Percentiles rank a stretch among this genome's conserved stretches.
Conservation (phyloP, 176 grass and related monocot genomes). For the Chloris gayana region DNA sequence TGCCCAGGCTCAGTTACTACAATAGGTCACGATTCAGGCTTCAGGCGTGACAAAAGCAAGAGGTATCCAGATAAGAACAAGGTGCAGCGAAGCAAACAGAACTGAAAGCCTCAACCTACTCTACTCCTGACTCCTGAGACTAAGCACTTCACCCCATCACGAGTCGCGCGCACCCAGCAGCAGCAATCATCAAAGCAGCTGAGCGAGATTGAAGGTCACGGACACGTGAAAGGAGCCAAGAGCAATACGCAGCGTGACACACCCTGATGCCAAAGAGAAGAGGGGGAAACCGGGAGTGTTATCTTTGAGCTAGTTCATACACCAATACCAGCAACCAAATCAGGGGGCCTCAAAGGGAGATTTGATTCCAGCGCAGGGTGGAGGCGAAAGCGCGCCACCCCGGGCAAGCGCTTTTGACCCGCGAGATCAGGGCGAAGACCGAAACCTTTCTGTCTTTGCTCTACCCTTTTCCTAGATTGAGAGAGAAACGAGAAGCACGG, state of each 20-base stretch:
- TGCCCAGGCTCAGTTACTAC: slow-evolving; percentile 19
- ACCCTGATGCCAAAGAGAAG: slow-evolving; percentile 7
- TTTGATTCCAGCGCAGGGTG: slow-evolving; percentile 13
- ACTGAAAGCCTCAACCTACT: not conserved
- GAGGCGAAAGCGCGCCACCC: not conserved
- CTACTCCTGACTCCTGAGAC: not conserved
- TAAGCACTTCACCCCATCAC: slow-evolving; percentile 43
- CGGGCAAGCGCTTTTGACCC: slow-evolving; percentile 10
- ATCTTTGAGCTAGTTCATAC: slow-evolving; percentile 20
- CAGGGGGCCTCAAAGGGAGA: not conserved
- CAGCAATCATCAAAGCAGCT: not conserved
- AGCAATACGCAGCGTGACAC: not conserved
- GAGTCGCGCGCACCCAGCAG: not conserved
- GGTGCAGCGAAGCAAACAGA: slow-evolving; percentile 15
- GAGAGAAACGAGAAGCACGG: slow-evolving; percentile 1
- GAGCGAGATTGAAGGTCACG: not conserved
- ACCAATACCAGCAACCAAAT: slow-evolving; percentile 1
- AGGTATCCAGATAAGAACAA: slow-evolving; percentile 10
- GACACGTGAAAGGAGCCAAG: slow-evolving; percentile 13
- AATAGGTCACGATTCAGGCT: not conserved
- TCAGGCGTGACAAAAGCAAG: slow-evolving; percentile 29
- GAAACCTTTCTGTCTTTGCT: not conserved
- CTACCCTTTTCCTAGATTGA: not conserved
- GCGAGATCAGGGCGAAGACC: not conserved
- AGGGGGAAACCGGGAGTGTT: not conserved